Evolutionary conservation across 2,329 filamentous ascomycete species (phyloP).

Genomic region (Clarireedia paspali): DNA sequence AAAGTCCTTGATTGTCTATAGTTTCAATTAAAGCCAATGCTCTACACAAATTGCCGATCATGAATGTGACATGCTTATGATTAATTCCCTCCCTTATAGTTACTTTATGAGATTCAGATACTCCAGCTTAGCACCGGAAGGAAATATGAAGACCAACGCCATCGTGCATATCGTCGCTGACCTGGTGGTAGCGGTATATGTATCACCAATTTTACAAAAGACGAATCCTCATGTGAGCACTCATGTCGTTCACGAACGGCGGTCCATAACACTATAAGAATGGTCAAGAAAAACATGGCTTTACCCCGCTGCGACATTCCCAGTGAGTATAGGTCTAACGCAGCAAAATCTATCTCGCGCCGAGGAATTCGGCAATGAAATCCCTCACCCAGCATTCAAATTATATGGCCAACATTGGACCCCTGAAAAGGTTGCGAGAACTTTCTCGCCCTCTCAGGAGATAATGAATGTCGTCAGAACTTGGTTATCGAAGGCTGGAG

Average conservation of each 20-base stretch:
- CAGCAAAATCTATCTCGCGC: slow-evolving; percentile 40
- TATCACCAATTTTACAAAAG: slow-evolving; percentile 17
- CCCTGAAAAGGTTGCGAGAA: slow-evolving; percentile 34
- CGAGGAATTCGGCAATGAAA: slow-evolving; percentile 36
- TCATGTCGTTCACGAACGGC: slow-evolving; percentile 25
- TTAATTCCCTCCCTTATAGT: neutral
- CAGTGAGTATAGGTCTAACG: slow-evolving; percentile 34
- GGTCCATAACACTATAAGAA: slow-evolving; percentile 13
- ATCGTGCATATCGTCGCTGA: slow-evolving; percentile 21
- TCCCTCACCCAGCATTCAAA: slow-evolving; percentile 37
- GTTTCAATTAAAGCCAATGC: neutral
- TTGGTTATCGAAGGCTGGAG: slow-evolving; percentile 48
- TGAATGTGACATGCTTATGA: slow-evolving; percentile 1
- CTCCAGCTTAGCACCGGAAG: slow-evolving; percentile 19
- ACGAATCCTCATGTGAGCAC: slow-evolving; percentile 3
- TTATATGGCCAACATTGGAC: slow-evolving; percentile 43
- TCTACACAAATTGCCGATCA: neutral
- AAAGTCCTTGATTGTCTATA: neutral
- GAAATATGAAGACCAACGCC: slow-evolving; percentile 17
- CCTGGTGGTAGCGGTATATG: slow-evolving; percentile 23
- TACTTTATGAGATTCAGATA: slow-evolving; percentile 10
- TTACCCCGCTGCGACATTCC: slow-evolving; percentile 18
- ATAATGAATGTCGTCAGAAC: slow-evolving; percentile 41
- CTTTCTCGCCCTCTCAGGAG: slow-evolving; percentile 36
- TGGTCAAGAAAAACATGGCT: slow-evolving; percentile 20